phyloP scores from a whole-genome alignment of 306 rosid species.

The Clitoria ternatea region DNA sequence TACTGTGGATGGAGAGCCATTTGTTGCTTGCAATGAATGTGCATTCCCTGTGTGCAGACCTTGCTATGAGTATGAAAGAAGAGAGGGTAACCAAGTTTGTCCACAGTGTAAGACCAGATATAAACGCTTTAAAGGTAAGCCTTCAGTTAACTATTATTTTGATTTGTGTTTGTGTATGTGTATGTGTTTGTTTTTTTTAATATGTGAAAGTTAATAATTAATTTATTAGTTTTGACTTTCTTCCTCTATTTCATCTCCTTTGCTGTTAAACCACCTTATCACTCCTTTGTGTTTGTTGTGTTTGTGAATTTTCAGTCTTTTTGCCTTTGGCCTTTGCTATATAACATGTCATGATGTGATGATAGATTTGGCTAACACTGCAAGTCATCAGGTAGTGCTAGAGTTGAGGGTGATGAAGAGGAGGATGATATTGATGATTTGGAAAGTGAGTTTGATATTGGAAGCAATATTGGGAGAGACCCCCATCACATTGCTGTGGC shows the following conservation, averaged over 20 bases:
- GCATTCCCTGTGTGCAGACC: constrained; percentile 92
- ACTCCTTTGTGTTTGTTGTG: no score
- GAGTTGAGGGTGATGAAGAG: constrained; percentile 91
- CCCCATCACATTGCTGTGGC: constrained; percentile 55
- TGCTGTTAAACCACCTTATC: no score
- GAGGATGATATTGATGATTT: constrained; percentile 82
- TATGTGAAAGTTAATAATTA: no score
- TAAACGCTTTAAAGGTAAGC: constrained; percentile 71
- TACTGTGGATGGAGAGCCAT: constrained; percentile 70
- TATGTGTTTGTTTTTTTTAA: background rate
- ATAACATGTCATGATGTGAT: background rate
- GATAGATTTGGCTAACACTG: constrained; percentile 15
- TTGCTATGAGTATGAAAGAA: constrained; percentile 91
- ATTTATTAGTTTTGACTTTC: no score
- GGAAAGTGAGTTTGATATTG: constrained; percentile 76
- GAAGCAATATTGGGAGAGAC: constrained; percentile 47
- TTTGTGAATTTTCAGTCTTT: no score
- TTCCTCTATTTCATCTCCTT: no score
- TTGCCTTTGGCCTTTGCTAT: no score
- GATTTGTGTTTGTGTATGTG: background rate
- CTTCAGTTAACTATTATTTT: background rate
- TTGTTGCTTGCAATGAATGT: constrained; percentile 94
- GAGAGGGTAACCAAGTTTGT: constrained; percentile 92
- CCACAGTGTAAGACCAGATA: constrained; percentile 94
- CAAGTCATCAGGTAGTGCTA: constrained; percentile 58